phyloP scores from a whole-genome alignment of 2,329 filamentous ascomycete genomes.

The Colletotrichum sp. region DNA sequence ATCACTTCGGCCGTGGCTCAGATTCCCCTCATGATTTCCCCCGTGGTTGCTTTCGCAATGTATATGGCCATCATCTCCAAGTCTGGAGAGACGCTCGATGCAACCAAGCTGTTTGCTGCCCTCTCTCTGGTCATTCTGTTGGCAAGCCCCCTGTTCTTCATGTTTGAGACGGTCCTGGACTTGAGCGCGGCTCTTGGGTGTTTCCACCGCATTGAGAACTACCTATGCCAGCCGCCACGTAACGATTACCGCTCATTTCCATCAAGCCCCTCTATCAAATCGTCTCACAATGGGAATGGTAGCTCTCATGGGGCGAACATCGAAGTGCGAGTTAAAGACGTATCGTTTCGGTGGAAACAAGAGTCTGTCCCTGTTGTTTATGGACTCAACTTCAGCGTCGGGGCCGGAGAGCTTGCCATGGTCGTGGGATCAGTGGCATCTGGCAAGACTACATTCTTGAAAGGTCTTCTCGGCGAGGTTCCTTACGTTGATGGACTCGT shows the following conservation, averaged over 20 bases:
- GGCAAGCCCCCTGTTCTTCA: slow-evolving; percentile 33
- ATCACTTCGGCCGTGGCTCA: slow-evolving; percentile 39
- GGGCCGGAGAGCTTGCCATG: slow-evolving; percentile 37
- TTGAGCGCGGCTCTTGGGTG: slow-evolving; percentile 27
- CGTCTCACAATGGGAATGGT: background rate
- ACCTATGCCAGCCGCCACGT: slow-evolving; percentile 27
- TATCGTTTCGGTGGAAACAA: slow-evolving; percentile 39
- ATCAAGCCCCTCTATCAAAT: background rate
- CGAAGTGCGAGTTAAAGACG: slow-evolving; percentile 25
- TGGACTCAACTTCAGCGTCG: slow-evolving; percentile 37
- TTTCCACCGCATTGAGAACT: slow-evolving; percentile 30
- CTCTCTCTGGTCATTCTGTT: slow-evolving; percentile 27
- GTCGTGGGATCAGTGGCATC: slow-evolving; percentile 48
- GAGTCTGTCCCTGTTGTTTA: slow-evolving; percentile 30
- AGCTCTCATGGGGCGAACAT: background rate
- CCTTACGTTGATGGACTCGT: slow-evolving; percentile 25
- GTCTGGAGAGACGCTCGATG: slow-evolving; percentile 1
- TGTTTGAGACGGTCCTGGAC: slow-evolving; percentile 35
- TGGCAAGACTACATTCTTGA: slow-evolving; percentile 50
- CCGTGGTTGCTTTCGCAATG: slow-evolving; percentile 21
- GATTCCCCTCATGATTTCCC: slow-evolving; percentile 24
- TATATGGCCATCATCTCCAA: background rate
- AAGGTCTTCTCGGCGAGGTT: slow-evolving; percentile 40
- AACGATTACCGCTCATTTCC: slow-evolving; percentile 27
- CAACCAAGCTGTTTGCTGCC: slow-evolving; percentile 23